phyloP scores from a whole-genome alignment of 805 yeast genomes.

The Myxozyma melibiosi region DNA sequence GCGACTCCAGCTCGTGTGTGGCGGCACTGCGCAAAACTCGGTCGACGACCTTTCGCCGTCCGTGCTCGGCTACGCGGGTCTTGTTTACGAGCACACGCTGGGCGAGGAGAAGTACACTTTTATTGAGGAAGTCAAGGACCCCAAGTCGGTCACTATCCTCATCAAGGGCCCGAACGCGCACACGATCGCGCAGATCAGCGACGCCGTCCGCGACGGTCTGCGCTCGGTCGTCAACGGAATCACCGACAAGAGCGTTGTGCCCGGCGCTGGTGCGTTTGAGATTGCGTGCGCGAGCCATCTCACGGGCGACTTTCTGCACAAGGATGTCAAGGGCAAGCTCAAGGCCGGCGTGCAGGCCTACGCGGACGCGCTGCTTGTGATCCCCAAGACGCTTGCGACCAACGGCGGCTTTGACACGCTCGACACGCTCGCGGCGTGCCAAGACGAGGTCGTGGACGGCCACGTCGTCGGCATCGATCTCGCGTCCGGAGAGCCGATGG shows the following conservation, averaged over 20 bases:
- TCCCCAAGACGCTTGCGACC: constrained; percentile 89
- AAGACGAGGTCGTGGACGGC: constrained; percentile 75
- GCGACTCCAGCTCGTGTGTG: constrained; percentile 91
- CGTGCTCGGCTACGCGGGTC: constrained; percentile 84
- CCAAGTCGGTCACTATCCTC: constrained; percentile 86
- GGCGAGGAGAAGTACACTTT: constrained; percentile 98
- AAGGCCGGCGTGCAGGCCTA: constrained; percentile 92
- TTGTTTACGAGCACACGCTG: constrained; percentile 85
- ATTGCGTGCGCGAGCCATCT: constrained; percentile 76
- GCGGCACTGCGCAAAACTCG: constrained; percentile 97
- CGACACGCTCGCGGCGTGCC: constrained; percentile 84
- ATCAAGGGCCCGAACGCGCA: constrained; percentile 89
- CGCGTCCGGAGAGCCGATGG: constrained; percentile 91
- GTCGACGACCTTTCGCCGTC: constrained; percentile 87
- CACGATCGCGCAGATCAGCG: constrained; percentile 87
- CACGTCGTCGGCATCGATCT: constrained; percentile 89
- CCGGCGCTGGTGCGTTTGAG: constrained; percentile 98
- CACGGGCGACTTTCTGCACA: constrained; percentile 53
- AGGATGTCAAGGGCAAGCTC: constrained; percentile 76
- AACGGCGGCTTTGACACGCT: constrained; percentile 94
- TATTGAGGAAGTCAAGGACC: constrained; percentile 83
- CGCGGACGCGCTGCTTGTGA: constrained; percentile 84
- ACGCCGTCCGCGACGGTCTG: constrained; percentile 95
- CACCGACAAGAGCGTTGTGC: constrained; percentile 80
- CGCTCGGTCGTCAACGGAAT: constrained; percentile 92